These are phyloP conservation scores for Verbascum thapsus DNA, from an alignment of 257 asterid genomes.

Conservation along the genomic window DNA sequence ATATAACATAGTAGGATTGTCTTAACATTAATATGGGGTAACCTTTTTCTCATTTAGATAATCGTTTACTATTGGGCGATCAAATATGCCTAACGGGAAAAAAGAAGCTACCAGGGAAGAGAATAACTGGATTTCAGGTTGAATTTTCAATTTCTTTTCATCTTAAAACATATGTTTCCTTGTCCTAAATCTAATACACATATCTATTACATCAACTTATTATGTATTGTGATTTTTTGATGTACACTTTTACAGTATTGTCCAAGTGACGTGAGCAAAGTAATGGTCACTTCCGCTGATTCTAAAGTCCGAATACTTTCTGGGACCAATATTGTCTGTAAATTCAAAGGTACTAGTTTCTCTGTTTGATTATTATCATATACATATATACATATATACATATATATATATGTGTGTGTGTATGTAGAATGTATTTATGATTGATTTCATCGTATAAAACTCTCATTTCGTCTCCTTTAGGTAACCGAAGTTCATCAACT, in stretches of 20 bases:
- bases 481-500: conserved; percentile 54
- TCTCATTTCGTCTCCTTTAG: conserved; percentile 47
- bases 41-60: conserved; percentile 42
- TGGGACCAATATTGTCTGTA: conserved; percentile 64
- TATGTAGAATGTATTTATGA: too few relatives aligned
- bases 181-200: neutral
- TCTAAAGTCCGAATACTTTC: conserved; percentile 70
- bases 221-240: neutral
- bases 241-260: conserved; percentile 76
- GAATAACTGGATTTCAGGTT: conserved; percentile 92
- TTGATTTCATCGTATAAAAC: too few relatives aligned
- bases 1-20: too few relatives aligned
- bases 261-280: conserved; percentile 72
- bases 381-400: too few relatives aligned
- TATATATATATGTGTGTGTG: too few relatives aligned
- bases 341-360: conserved; percentile 63
- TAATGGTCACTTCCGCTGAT: conserved; percentile 87
- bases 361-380: neutral
- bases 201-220: too few relatives aligned
- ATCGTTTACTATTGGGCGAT: conserved; percentile 65
- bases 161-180: neutral
- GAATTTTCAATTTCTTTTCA: neutral
- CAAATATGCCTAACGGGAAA: conserved; percentile 68
- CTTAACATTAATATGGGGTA: too few relatives aligned
- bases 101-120: conserved; percentile 68